Evolutionary conservation across 2,329 filamentous ascomycete species (phyloP).

Genomic region (Talaromyces sp.): DNA sequence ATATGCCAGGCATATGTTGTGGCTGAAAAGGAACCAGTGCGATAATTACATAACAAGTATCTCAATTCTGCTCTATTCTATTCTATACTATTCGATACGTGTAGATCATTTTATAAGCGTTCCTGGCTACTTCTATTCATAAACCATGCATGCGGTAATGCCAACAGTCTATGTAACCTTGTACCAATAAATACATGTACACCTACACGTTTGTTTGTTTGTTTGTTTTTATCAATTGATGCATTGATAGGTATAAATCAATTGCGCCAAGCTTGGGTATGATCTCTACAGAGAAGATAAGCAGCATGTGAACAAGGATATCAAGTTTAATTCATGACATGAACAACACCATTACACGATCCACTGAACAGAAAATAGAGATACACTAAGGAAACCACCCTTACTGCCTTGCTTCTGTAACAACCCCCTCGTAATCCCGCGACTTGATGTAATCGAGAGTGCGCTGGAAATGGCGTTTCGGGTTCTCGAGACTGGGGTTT

Average conservation of each 20-base stretch:
- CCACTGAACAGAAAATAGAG: not conserved
- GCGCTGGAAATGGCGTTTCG: conserved; percentile 87
- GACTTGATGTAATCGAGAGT: conserved; percentile 90
- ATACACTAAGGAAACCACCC: not conserved
- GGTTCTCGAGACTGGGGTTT: conserved; percentile 76
- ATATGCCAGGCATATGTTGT: not conserved
- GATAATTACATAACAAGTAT: not conserved
- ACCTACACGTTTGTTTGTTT: not conserved
- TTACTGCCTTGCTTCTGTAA: conserved; percentile 56
- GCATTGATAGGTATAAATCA: not conserved
- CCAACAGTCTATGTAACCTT: not conserved
- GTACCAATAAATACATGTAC: too few relatives aligned
- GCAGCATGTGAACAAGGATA: conserved; percentile 1
- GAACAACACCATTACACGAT: conserved; percentile 4
- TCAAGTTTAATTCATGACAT: conserved; percentile 10
- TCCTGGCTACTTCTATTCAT: not conserved
- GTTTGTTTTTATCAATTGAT: too few relatives aligned
- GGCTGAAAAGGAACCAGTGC: not conserved
- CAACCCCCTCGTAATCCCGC: conserved; percentile 87
- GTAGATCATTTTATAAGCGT: too few relatives aligned
- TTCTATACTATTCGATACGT: too few relatives aligned
- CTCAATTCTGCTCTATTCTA: too few relatives aligned
- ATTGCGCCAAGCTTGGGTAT: not conserved
- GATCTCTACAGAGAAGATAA: not conserved
- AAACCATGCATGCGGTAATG: too few relatives aligned